Percentiles rank a stretch among this genome's conserved stretches.
Evolutionary conservation across 352 stramenopile genomes (phyloP).

Genomic region (Phytophthora vignae): DNA sequence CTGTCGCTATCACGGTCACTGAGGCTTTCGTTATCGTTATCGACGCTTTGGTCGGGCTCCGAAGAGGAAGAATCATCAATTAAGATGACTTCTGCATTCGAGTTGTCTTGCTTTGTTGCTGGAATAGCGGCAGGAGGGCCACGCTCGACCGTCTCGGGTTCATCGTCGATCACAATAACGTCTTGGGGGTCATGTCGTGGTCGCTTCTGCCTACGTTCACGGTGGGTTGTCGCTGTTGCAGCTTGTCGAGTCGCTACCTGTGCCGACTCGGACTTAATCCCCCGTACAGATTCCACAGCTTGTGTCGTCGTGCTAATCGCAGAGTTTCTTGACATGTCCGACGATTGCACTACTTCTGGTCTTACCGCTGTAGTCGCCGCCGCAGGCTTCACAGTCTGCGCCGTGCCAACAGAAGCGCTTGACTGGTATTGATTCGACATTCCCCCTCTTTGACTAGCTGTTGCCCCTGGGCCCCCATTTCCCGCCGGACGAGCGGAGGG

Average conservation of each 20-base stretch:
- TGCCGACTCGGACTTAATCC: background rate
- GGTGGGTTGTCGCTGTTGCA: background rate
- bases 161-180: slow-evolving; percentile 20
- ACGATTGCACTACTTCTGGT: background rate
- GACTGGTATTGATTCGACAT: background rate
- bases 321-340: background rate
- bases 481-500: background rate
- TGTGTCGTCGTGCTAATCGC: background rate
- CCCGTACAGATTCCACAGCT: background rate
- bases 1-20: background rate
- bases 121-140: background rate
- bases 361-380: background rate
- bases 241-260: background rate
- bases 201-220: background rate
- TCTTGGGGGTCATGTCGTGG: slow-evolving; percentile 4
- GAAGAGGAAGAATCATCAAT: slow-evolving; percentile 24
- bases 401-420: background rate
- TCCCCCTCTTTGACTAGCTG: background rate
- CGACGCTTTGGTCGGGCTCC: slow-evolving; percentile 2
- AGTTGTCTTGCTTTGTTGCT: background rate
- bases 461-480: background rate
- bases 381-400: background rate
- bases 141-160: background rate
- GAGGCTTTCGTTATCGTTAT: slow-evolving; percentile 15
- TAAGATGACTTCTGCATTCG: slow-evolving; percentile 3